Evolutionary conservation across 805 yeast species (phyloP).

Genomic region (Sporopachydermia quercuum): DNA sequence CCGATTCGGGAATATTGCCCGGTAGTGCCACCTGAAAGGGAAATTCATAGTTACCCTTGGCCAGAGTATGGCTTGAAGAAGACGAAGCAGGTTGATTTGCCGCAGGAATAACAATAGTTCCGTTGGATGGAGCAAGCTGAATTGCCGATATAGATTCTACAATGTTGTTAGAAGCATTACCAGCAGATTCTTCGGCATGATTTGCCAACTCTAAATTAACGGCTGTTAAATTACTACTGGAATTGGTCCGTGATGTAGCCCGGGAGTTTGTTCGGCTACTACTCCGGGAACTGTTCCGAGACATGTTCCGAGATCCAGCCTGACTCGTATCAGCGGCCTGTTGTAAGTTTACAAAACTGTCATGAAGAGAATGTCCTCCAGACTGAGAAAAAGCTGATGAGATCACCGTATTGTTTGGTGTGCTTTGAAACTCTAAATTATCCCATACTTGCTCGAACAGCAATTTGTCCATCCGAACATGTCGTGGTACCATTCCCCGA

Average conservation of each 20-base stretch:
- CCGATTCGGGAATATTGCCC: slow-evolving; percentile 73
- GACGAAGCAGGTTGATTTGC: slow-evolving; percentile 9
- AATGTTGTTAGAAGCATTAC: not conserved
- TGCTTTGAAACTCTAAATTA: slow-evolving; percentile 36
- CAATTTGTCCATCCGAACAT: slow-evolving; percentile 33
- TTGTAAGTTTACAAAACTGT: slow-evolving; percentile 3
- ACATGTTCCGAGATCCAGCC: slow-evolving; percentile 16
- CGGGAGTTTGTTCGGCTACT: not conserved
- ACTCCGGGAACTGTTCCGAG: slow-evolving; percentile 6
- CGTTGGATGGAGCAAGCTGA: slow-evolving; percentile 11
- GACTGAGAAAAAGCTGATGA: slow-evolving; percentile 7
- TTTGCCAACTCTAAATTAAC: slow-evolving; percentile 7
- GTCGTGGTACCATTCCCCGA: slow-evolving; percentile 15
- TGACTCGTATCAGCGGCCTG: slow-evolving; percentile 7
- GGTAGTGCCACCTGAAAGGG: slow-evolving; percentile 81
- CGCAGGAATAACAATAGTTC: slow-evolving; percentile 10
- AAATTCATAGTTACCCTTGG: slow-evolving; percentile 74
- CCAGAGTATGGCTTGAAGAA: slow-evolving; percentile 25
- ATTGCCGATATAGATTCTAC: not conserved
- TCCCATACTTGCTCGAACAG: slow-evolving; percentile 76
- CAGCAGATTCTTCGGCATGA: slow-evolving; percentile 4
- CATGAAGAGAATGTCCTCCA: slow-evolving; percentile 10
- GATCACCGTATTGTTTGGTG: slow-evolving; percentile 8
- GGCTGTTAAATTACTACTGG: slow-evolving; percentile 6
- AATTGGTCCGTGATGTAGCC: not conserved